Evolutionary conservation across 257 asterid species (phyloP).

Genomic region (Rauvolfia tetraphylla): DNA sequence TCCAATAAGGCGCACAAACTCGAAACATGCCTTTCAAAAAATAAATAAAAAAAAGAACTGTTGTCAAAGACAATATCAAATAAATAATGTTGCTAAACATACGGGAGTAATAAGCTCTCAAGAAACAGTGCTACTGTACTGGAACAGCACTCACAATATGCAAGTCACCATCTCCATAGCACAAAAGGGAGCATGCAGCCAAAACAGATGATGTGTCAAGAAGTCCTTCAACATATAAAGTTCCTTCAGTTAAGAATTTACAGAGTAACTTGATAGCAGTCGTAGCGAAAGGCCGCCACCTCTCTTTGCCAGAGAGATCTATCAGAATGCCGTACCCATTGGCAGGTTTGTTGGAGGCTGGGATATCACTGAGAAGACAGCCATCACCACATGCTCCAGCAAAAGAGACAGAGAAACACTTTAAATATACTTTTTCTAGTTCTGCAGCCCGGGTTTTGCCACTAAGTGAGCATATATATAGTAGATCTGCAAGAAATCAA

Average conservation of each 20-base stretch:
- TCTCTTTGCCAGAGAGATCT: constrained; percentile 68
- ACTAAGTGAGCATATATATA: constrained; percentile 39
- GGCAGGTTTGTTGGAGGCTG: constrained; percentile 47
- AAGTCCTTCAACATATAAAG: constrained; percentile 85
- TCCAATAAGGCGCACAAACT: constrained; percentile 68
- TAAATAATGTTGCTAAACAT: not conserved
- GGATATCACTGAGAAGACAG: constrained; percentile 54
- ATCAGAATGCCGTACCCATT: constrained; percentile 61
- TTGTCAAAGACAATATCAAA: constrained; percentile 30
- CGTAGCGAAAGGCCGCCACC: constrained; percentile 71
- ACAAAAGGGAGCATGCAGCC: constrained; percentile 69
- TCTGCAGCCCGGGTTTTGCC: constrained; percentile 33
- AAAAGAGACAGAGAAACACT: constrained; percentile 53
- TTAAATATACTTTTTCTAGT: constrained; percentile 45
- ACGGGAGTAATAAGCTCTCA: not conserved
- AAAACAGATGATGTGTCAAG: constrained; percentile 58
- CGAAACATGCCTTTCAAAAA: constrained; percentile 77
- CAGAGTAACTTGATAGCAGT: constrained; percentile 71
- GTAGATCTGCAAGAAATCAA: constrained; percentile 43
- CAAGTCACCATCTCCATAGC: constrained; percentile 72
- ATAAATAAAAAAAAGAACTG: constrained; percentile 23
- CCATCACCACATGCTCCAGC: constrained; percentile 41
- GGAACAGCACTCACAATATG: constrained; percentile 63
- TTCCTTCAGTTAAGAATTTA: constrained; percentile 84
- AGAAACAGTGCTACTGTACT: constrained; percentile 14